phyloP scores from a whole-genome alignment of 2,329 filamentous ascomycete genomes.

The Thelonectria discophora region DNA sequence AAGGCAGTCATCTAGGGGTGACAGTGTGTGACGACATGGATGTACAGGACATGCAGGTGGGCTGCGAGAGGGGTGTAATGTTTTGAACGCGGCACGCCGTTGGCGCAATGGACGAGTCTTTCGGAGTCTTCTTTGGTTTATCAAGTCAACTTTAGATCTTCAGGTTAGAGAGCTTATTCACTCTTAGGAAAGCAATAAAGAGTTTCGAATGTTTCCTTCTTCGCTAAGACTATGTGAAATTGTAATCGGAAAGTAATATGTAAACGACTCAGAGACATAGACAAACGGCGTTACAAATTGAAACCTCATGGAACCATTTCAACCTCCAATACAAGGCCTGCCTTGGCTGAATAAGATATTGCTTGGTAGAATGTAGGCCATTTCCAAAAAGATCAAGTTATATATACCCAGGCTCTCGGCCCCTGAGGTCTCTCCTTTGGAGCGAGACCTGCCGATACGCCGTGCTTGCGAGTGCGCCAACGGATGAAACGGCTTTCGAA shows the following conservation, averaged over 20 bases:
- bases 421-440: slow-evolving; percentile 12
- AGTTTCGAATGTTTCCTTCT: too few species aligned
- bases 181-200: too few species aligned
- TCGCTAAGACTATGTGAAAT: too few species aligned
- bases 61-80: slow-evolving; percentile 1
- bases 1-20: slow-evolving; percentile 32
- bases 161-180: neutral
- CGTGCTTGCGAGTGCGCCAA: slow-evolving; percentile 19
- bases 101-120: slow-evolving; percentile 10
- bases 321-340: neutral
- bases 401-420: neutral
- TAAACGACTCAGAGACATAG: neutral
- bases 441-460: slow-evolving; percentile 28
- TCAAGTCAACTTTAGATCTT: neutral
- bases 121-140: neutral
- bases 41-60: slow-evolving; percentile 8
- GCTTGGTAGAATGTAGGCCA: slow-evolving; percentile 1
- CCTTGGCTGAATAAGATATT: neutral
- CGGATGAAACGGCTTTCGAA: neutral
- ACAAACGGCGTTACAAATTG: neutral
- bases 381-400: neutral
- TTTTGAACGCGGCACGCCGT: slow-evolving; percentile 18
- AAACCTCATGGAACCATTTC: neutral
- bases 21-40: slow-evolving; percentile 28
- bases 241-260: neutral